Evolutionary conservation across 352 stramenopile species (phyloP), one percentile per base, ranked within the genome.

Genomic region (Stramenopiles sp.): DNA sequence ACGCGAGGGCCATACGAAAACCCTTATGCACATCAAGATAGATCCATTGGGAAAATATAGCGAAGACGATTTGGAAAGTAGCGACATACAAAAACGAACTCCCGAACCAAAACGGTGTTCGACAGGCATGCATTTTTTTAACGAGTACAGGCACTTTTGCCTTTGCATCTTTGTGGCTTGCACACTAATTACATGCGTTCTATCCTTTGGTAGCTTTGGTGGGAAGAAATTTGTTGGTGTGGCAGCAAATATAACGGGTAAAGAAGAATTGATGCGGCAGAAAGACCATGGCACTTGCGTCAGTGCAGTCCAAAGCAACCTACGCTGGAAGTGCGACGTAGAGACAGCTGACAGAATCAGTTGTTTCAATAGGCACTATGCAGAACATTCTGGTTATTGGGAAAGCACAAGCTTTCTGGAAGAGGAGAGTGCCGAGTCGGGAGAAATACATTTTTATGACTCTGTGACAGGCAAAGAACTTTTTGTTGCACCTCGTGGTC

Each of bases 321-420:
- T 92, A 0, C 88, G 89, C 30, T 92, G 89, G 89, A 84, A 84
- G 30, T 89, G 87, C 44, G 87, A 92, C 33, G 30, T 80, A 30
- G 85, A 86, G 55, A 88, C 83, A 22, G 90, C 90, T 1, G 89
- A 95, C 85, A 87, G 87, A 76, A 94, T 94, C 75, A 90, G 84
- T 83, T 89, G 85, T 76, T 95, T 88, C 86, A 95, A 94, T 83
- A 84, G 90, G 4, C 82, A 89, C 8, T 94, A 90, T 83, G 90
- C 90, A 0, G 89, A 92, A 83, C 86, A 88, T 81, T 82, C 82
- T 0, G 89, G 90, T 67, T 94, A 92, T 81, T 94, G 89, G 75
- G n/a, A 84, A 81, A 81, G 14, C 7, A 81, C 81, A 32, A 67
- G 75, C 22, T 81, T 80, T 81, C 22, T 82, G 44, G 14, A 76